Evolutionary conservation across 2,329 filamentous ascomycete genomes (phyloP).

Genomic region (Diaporthe batatas): DNA sequence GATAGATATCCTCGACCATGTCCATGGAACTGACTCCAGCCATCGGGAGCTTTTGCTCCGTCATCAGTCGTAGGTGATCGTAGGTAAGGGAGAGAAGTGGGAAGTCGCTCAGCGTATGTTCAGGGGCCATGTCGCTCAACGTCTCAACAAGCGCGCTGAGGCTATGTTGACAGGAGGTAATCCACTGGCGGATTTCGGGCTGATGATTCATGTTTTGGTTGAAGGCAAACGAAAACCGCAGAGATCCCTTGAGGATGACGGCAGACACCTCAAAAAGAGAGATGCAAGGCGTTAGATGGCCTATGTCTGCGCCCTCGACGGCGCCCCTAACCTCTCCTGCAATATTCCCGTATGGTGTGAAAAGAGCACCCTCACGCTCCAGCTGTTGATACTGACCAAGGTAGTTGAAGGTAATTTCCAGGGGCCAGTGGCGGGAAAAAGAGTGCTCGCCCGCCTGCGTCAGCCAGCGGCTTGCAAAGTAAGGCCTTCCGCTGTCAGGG

Average conservation of each 20-base stretch:
- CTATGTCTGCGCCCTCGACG: neutral
- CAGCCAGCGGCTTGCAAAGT: conserved; percentile 16
- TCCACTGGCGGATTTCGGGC: conserved; percentile 8
- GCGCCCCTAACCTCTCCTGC: conserved; percentile 44
- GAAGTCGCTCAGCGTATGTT: conserved; percentile 52
- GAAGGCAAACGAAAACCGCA: neutral
- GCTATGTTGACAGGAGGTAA: neutral
- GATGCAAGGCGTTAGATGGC: conserved; percentile 4
- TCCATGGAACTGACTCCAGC: conserved; percentile 44
- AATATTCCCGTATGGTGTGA: conserved; percentile 46
- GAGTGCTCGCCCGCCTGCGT: neutral
- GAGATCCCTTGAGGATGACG: neutral
- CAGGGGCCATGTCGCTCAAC: conserved; percentile 44
- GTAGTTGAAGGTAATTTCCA: conserved; percentile 66
- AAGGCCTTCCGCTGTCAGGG: neutral
- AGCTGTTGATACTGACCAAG: conserved; percentile 60
- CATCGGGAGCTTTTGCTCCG: conserved; percentile 32
- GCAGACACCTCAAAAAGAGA: conserved; percentile 11
- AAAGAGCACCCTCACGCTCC: conserved; percentile 49
- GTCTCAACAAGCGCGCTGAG: conserved; percentile 37
- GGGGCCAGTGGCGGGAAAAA: conserved; percentile 49
- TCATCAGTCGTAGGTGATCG: conserved; percentile 45
- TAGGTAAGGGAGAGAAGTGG: conserved; percentile 51
- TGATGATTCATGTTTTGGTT: conserved; percentile 2
- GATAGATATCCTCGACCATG: conserved; percentile 53